Conservation (phyloP, 371 early-diverging fungal genomes). For the Zopfochytrium polystomum region DNA sequence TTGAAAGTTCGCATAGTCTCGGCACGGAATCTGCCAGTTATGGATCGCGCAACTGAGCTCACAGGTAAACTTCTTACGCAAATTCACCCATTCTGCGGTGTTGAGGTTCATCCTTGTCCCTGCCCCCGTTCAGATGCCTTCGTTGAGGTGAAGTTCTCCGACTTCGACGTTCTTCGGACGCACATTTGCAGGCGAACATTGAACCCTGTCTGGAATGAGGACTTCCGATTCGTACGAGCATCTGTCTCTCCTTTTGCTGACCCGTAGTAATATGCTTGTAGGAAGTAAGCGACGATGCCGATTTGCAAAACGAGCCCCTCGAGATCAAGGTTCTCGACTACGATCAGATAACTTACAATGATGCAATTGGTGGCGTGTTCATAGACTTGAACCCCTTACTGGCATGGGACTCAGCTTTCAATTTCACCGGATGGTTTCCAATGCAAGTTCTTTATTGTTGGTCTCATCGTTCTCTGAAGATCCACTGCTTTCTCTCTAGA, state of each 20-base stretch:
- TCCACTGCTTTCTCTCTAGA: too few species aligned
- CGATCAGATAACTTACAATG: conserved; percentile 72
- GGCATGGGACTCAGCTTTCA: conserved; percentile 54
- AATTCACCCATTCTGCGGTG: neutral
- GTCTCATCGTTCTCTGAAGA: too few species aligned
- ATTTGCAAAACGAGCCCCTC: conserved; percentile 71
- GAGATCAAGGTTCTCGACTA: conserved; percentile 73
- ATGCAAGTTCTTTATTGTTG: conserved; percentile 49
- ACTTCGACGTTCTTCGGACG: conserved; percentile 60
- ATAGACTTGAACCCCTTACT: conserved; percentile 70
- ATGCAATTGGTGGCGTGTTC: conserved; percentile 68
- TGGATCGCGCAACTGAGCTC: conserved; percentile 71
- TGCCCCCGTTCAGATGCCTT: conserved; percentile 57
- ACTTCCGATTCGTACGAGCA: conserved; percentile 42
- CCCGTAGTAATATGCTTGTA: too few species aligned
- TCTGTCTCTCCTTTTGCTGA: neutral
- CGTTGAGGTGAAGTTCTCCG: conserved; percentile 70
- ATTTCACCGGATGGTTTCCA: conserved; percentile 70
- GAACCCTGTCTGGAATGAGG: conserved; percentile 75
- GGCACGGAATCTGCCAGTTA: conserved; percentile 73
- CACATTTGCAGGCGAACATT: conserved; percentile 62
- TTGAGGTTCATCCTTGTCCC: neutral
- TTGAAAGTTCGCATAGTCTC: conserved; percentile 64
- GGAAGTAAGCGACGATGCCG: conserved; percentile 69
- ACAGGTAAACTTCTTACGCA: conserved; percentile 32